phyloP scores from a whole-genome alignment of 1,284 basidiomycete genomes.

The Cutaneotrichosporon sp. region DNA sequence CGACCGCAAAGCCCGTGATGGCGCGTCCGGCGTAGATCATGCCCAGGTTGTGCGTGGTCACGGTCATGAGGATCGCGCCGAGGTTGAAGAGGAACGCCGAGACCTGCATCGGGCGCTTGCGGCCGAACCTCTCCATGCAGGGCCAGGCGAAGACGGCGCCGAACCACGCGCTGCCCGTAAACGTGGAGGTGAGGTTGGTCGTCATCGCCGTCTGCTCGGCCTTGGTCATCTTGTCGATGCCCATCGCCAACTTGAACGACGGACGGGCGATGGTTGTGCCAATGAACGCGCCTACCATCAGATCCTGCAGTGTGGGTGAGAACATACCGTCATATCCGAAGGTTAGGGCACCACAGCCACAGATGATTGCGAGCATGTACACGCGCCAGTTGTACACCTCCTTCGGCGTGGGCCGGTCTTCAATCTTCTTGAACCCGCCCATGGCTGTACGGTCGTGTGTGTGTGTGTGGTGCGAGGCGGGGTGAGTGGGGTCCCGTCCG shows the following conservation, averaged over 20 bases:
- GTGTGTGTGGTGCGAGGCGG: not conserved
- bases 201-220: slow-evolving; percentile 49
- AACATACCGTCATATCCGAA: slow-evolving; percentile 55
- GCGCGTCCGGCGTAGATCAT: slow-evolving; percentile 47
- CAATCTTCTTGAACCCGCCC: slow-evolving; percentile 37
- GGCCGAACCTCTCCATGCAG: slow-evolving; percentile 36
- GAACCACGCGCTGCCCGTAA: slow-evolving; percentile 50
- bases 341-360: slow-evolving; percentile 51
- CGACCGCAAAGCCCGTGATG: slow-evolving; percentile 48
- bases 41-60: slow-evolving; percentile 32
- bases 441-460: slow-evolving; percentile 10
- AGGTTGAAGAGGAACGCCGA: slow-evolving; percentile 46
- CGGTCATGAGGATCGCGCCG: slow-evolving; percentile 47
- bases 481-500: slow-evolving; percentile 1
- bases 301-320: not conserved
- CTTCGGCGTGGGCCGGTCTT: slow-evolving; percentile 56
- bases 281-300: slow-evolving; percentile 48
- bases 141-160: slow-evolving; percentile 35
- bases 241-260: slow-evolving; percentile 58
- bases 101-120: slow-evolving; percentile 35
- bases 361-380: slow-evolving; percentile 53
- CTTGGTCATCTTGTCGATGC: slow-evolving; percentile 45
- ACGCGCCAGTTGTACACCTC: slow-evolving; percentile 60
- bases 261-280: slow-evolving; percentile 55
- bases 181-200: slow-evolving; percentile 53